phyloP scores from a whole-genome alignment of 306 rosid species.

The Lathyrus oleraceus region DNA sequence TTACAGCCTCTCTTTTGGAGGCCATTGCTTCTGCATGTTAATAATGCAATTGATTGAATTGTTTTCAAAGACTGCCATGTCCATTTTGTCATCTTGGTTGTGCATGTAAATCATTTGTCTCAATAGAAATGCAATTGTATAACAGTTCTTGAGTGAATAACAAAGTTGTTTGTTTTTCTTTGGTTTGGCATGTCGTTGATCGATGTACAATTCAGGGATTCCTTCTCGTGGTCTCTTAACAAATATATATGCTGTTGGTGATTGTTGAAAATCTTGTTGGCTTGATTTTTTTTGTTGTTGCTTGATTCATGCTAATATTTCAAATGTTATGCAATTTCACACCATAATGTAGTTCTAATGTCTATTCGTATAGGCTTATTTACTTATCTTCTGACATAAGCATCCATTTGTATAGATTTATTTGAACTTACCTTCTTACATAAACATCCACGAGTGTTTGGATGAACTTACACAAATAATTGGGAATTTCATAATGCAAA shows the following conservation, averaged over 20 bases:
- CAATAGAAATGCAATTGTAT: conserved; percentile 36
- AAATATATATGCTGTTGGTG: not conserved
- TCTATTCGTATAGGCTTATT: not conserved
- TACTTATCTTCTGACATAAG: no score
- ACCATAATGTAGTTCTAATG: not conserved
- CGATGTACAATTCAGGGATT: conserved; percentile 24
- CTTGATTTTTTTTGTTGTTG: not conserved
- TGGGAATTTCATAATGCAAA: no score
- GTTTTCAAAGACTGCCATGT: conserved; percentile 7
- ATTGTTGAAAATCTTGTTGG: not conserved
- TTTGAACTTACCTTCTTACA: no score
- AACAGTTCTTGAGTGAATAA: conserved; percentile 16
- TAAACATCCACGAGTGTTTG: no score
- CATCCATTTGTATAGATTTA: no score
- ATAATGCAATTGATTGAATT: conserved; percentile 36
- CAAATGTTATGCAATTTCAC: not conserved
- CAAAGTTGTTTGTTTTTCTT: not conserved
- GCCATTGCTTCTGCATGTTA: conserved; percentile 68
- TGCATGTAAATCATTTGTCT: conserved; percentile 40
- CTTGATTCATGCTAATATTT: not conserved
- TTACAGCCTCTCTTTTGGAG: conserved; percentile 67
- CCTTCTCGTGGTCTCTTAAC: not conserved
- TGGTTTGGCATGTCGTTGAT: not conserved
- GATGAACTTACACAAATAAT: no score
- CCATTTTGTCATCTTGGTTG: conserved; percentile 30